Evolutionary conservation across 352 stramenopile species (phyloP), one percentile per base, ranked within the genome.

Genomic region (Phytophthora foliorum): DNA sequence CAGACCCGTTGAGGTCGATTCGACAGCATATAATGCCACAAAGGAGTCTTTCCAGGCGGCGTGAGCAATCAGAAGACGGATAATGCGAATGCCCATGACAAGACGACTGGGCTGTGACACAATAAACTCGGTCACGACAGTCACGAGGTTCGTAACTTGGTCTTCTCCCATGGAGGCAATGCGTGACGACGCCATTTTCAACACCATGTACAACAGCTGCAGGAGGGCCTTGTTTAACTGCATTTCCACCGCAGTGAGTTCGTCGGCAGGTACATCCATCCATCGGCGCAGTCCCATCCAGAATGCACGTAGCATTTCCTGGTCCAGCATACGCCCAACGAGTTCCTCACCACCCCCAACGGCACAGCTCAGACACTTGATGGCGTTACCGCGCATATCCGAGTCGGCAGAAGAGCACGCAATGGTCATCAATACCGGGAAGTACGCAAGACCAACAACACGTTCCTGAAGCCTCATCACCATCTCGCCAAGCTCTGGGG

Each of bases 31-130:
- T 29, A 89, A 71, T 14, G 79, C 71, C 29, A 92, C 74, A 60
- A 94, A 94, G 17, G 78, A 92, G n/a, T 86, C 78, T 46, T 90
- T 92, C 86, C 84, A 94, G 19, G 70, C 63, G 17, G 73, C 72
- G 56, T 92, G 74, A 4, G 68, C 62, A 38, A 92, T 89, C 9
- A 94, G 79, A n/a, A 94, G 69, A n/a, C 86, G 82, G n/a, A 92
- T 81, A 38, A 94, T 90, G 29, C 82, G 74, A 45, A 94, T 78
- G 1, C 82, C 81, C 57, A 85, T 82, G 9, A 78, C 73, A 55
- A 91, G 62, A 2, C 80, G 79, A 31, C 79, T 75, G 16, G 75
- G 72, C 51, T 88, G 66, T 2, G 74, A 76, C 16, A 93, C 81
- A 9, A 91, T 80, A 60, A 91, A 92, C 39, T 93, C 82, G 0